Conservation (phyloP, 2,329 filamentous ascomycete genomes). For the Pseudogymnoascus sp. region DNA sequence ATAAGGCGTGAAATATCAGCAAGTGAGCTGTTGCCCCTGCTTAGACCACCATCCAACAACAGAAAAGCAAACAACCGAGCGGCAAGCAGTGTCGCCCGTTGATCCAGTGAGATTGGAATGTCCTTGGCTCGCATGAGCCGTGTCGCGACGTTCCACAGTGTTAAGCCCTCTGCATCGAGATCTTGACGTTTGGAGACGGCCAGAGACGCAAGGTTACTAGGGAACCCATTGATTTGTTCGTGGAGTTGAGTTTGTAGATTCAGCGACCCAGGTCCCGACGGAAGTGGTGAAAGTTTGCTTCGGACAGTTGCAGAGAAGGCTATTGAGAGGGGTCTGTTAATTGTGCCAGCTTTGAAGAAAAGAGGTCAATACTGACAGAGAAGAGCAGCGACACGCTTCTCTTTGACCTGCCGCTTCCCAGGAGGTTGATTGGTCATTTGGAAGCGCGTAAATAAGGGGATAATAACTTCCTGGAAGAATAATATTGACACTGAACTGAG, state of each 20-base stretch:
- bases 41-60: slow-evolving; percentile 47
- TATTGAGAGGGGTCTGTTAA: slow-evolving; percentile 22
- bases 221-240: slow-evolving; percentile 30
- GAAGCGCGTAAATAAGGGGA: not conserved
- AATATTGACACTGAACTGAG: not conserved
- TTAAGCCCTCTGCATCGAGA: slow-evolving; percentile 47
- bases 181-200: slow-evolving; percentile 33
- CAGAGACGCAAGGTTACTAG: slow-evolving; percentile 26
- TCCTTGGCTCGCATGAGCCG: slow-evolving; percentile 36
- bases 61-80: slow-evolving; percentile 53
- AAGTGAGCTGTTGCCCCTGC: slow-evolving; percentile 20
- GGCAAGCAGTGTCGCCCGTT: slow-evolving; percentile 26
- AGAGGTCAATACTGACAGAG: slow-evolving; percentile 24
- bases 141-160: slow-evolving; percentile 60
- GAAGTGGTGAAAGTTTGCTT: slow-evolving; percentile 21
- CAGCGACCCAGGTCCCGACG: slow-evolving; percentile 18
- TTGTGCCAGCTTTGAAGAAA: not conserved
- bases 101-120: not conserved
- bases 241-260: slow-evolving; percentile 36
- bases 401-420: slow-evolving; percentile 21
- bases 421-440: not conserved
- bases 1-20: slow-evolving; percentile 48
- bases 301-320: slow-evolving; percentile 26
- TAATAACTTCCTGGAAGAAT: not conserved
- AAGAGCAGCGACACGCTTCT: slow-evolving; percentile 29